These are phyloP conservation scores for Tetradesmus obliquus DNA, from an alignment of 139 green algal genomes.

Conservation along the genomic window DNA sequence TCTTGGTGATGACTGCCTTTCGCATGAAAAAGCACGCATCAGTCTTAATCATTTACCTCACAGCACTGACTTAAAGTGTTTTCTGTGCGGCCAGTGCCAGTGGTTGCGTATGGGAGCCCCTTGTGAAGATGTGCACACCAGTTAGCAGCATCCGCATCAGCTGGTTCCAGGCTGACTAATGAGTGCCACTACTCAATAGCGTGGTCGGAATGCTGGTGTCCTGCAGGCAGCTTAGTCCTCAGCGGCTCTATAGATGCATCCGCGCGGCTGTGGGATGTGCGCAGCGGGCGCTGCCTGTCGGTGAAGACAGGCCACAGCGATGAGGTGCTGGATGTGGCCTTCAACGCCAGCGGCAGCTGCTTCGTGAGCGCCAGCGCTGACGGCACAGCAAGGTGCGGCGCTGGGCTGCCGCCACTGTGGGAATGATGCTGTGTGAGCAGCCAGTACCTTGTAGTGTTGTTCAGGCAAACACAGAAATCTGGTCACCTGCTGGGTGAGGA, in stretches of 20 bases:
- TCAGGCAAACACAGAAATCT: too few species aligned
- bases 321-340: conserved; percentile 83
- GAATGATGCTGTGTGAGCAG: background rate
- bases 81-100: too few species aligned
- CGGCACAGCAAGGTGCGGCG: conserved; percentile 65
- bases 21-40: too few species aligned
- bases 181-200: too few species aligned
- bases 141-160: too few species aligned
- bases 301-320: conserved; percentile 79
- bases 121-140: too few species aligned
- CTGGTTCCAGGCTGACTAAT: too few species aligned
- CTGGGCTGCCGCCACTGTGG: background rate
- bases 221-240: conserved; percentile 61
- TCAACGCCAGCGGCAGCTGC: conserved; percentile 69
- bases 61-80: too few species aligned
- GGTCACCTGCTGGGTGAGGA: too few species aligned
- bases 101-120: too few species aligned
- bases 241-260: conserved; percentile 78
- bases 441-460: background rate
- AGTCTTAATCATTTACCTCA: too few species aligned
- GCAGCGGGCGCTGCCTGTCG: conserved; percentile 67
- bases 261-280: conserved; percentile 74
- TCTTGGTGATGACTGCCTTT: too few species aligned
- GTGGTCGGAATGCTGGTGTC: background rate
- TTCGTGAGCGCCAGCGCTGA: conserved; percentile 77